Evolutionary conservation across 1,139 yeast species (phyloP).

Genomic region (Blastobotrys capitulatus): DNA sequence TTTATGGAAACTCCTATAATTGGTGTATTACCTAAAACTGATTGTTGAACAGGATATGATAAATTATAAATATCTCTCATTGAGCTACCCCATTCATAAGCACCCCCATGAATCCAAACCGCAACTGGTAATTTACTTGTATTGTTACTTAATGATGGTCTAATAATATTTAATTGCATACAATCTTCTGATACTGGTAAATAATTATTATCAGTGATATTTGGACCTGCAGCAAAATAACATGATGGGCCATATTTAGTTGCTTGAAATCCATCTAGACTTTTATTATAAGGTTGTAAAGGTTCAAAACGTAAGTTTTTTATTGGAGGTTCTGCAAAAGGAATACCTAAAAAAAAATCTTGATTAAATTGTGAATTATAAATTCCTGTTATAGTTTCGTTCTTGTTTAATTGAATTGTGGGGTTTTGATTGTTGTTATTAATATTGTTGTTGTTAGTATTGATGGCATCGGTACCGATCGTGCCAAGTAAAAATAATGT

Average conservation of each 20-base stretch:
- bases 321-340: slow-evolving; percentile 26
- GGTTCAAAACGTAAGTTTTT: slow-evolving; percentile 21
- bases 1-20: slow-evolving; percentile 34
- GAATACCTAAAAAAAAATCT: slow-evolving; percentile 20
- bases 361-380: slow-evolving; percentile 2
- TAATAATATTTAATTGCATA: slow-evolving; percentile 19
- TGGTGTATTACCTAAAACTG: slow-evolving; percentile 21
- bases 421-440: too few species aligned
- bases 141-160: slow-evolving; percentile 10
- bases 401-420: not conserved
- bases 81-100: slow-evolving; percentile 19
- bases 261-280: slow-evolving; percentile 12
- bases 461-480: too few species aligned
- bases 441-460: too few species aligned
- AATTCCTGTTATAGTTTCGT: slow-evolving; percentile 1
- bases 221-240: slow-evolving; percentile 3
- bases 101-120: slow-evolving; percentile 38
- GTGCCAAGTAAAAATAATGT: too few species aligned
- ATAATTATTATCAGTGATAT: slow-evolving; percentile 2
- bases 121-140: slow-evolving; percentile 27
- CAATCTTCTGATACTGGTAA: slow-evolving; percentile 22
- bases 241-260: slow-evolving; percentile 13
- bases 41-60: slow-evolving; percentile 11
- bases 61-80: slow-evolving; percentile 6
- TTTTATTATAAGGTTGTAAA: slow-evolving; percentile 8